phyloP scores from a whole-genome alignment of 2,329 filamentous ascomycete genomes.

The Xylaria digitata region DNA sequence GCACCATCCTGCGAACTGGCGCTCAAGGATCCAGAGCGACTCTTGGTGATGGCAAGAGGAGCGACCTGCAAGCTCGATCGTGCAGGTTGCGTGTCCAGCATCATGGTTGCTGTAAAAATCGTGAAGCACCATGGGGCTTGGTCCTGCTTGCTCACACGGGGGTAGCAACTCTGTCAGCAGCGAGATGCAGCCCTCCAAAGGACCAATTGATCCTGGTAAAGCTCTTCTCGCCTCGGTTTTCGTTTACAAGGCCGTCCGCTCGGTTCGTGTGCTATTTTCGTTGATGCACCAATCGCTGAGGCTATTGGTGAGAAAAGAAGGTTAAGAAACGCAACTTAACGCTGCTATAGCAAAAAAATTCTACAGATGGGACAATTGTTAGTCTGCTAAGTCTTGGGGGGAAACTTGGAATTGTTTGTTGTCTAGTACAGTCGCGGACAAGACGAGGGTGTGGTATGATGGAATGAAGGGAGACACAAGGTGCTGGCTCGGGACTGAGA shows the following conservation, averaged over 20 bases:
- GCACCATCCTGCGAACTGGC: constrained; percentile 47
- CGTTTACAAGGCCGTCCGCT: constrained; percentile 13
- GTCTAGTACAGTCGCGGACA: constrained; percentile 39
- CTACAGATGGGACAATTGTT: constrained; percentile 38
- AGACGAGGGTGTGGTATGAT: constrained; percentile 42
- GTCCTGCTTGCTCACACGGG: constrained; percentile 40
- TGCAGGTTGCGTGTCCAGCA: constrained; percentile 60
- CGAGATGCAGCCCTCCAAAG: constrained; percentile 18
- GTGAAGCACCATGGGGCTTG: constrained; percentile 54
- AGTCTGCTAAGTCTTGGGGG: constrained; percentile 39
- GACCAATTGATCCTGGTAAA: constrained; percentile 27
- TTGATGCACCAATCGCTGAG: constrained; percentile 16
- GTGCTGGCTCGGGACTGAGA: constrained; percentile 41
- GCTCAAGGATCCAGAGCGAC: constrained; percentile 47
- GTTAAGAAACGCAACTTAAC: constrained; percentile 21
- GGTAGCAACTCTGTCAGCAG: constrained; percentile 40
- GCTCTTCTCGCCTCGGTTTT: constrained; percentile 10
- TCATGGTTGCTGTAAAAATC: constrained; percentile 56
- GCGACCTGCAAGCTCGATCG: constrained; percentile 71
- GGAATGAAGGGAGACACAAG: constrained; percentile 50
- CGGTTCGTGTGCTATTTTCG: constrained; percentile 13
- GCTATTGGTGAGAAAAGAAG: constrained; percentile 10
- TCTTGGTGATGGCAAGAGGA: constrained; percentile 66
- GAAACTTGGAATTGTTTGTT: constrained; percentile 41
- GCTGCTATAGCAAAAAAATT: constrained; percentile 22